phyloP scores from a whole-genome alignment of 768 basidiomycete species.

The Collybia sp. region DNA sequence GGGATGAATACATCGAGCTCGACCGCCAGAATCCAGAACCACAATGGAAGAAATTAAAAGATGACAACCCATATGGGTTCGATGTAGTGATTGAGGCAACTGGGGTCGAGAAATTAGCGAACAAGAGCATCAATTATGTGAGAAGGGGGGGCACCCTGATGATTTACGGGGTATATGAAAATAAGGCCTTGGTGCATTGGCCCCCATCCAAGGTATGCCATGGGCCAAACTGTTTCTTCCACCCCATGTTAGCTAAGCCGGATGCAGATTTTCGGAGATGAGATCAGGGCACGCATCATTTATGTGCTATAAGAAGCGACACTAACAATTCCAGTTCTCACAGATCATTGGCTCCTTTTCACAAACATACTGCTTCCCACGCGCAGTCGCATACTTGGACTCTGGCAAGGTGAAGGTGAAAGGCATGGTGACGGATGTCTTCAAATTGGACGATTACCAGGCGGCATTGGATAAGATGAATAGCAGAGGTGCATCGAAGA shows the following conservation, averaged over 20 bases:
- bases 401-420: conserved; percentile 77
- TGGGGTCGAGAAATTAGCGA: conserved; percentile 83
- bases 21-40: conserved; percentile 68
- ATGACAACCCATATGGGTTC: conserved; percentile 83
- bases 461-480: conserved; percentile 70
- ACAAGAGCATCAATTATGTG: conserved; percentile 87
- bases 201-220: conserved; percentile 56
- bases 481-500: conserved; percentile 56
- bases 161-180: conserved; percentile 89
- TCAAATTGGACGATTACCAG: conserved; percentile 66
- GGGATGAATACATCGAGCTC: conserved; percentile 76
- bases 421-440: conserved; percentile 68
- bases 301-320: not conserved
- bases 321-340: conserved; percentile 3
- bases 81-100: conserved; percentile 69
- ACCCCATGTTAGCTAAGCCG: not conserved
- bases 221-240: too few species aligned
- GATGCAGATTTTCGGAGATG: conserved; percentile 65
- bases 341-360: conserved; percentile 91
- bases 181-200: conserved; percentile 83
- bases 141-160: conserved; percentile 79
- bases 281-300: conserved; percentile 31
- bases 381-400: conserved; percentile 86
- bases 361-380: conserved; percentile 86
- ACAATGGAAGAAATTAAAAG: conserved; percentile 79